phyloP scores from a whole-genome alignment of 495 filamentous ascomycete species.

The Antarctomyces pellizariae region DNA sequence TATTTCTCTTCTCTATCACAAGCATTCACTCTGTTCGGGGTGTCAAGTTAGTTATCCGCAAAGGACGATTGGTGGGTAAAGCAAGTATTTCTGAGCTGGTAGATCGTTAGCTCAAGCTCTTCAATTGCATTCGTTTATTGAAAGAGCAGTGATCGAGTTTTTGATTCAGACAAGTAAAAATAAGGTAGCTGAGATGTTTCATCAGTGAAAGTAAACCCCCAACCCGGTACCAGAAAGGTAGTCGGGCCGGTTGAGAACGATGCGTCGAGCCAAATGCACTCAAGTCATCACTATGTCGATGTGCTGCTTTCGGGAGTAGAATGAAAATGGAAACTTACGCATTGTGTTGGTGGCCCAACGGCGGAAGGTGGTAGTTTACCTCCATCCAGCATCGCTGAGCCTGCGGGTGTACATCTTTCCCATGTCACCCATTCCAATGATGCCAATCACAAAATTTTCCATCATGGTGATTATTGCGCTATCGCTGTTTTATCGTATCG shows the following conservation, averaged over 20 bases:
- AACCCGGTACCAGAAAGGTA: constrained; percentile 13
- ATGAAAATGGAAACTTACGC: constrained; percentile 5
- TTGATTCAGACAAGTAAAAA: constrained; percentile 57
- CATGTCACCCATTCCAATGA: constrained; percentile 99
- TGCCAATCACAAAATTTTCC: constrained; percentile 52
- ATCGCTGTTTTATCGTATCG: too few species aligned
- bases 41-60: neutral
- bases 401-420: constrained; percentile 93
- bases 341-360: constrained; percentile 11
- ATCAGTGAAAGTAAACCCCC: constrained; percentile 48
- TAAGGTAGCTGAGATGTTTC: constrained; percentile 96
- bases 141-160: too few species aligned
- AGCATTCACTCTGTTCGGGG: constrained; percentile 52
- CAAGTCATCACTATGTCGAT: constrained; percentile 68
- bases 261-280: constrained; percentile 99
- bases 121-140: too few species aligned
- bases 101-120: constrained; percentile 19
- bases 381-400: constrained; percentile 82
- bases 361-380: constrained; percentile 31
- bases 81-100: too few species aligned
- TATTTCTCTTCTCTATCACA: constrained; percentile 78
- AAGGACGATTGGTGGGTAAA: too few species aligned
- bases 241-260: constrained; percentile 23
- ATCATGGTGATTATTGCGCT: too few species aligned
- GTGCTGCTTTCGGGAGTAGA: constrained; percentile 12